Percentiles rank a stretch among this genome's conserved stretches.
phyloP scores from a whole-genome alignment of 345 rosid species.

The Boechera retrofracta region DNA sequence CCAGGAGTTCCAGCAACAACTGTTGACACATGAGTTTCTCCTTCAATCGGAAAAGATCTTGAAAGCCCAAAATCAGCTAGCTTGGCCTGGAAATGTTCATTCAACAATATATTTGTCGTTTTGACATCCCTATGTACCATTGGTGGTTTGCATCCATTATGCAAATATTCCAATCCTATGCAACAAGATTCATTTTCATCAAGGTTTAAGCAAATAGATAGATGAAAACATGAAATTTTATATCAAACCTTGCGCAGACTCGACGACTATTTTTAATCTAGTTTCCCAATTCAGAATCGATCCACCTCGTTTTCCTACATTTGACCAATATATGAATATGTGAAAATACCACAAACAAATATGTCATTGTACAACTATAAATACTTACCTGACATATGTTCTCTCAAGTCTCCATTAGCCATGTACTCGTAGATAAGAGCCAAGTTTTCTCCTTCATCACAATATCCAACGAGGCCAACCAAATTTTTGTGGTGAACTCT shows the following conservation, averaged over 20 bases:
- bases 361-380: not conserved
- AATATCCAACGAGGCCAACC: conserved; percentile 51
- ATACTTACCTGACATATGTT: conserved; percentile 43
- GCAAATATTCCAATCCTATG: conserved; percentile 58
- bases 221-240: not conserved
- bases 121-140: conserved; percentile 60
- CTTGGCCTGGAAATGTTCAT: conserved; percentile 54
- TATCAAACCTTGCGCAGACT: conserved; percentile 54
- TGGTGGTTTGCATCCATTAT: conserved; percentile 58
- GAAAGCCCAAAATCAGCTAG: conserved; percentile 61
- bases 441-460: conserved; percentile 48
- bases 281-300: conserved; percentile 50
- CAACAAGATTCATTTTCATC: not conserved
- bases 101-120: conserved; percentile 53
- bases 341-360: conserved; percentile 4
- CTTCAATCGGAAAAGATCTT: conserved; percentile 47
- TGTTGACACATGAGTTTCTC: conserved; percentile 45
- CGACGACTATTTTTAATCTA: conserved; percentile 53
- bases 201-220: not conserved
- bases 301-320: conserved; percentile 38
- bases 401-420: conserved; percentile 46
- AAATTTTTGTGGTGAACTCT: conserved; percentile 56
- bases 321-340: not conserved
- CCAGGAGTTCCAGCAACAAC: conserved; percentile 50
- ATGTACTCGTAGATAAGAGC: conserved; percentile 58